Evolutionary conservation across 768 basidiomycete genomes (phyloP).

Genomic region (Naganishia friedmannii): DNA sequence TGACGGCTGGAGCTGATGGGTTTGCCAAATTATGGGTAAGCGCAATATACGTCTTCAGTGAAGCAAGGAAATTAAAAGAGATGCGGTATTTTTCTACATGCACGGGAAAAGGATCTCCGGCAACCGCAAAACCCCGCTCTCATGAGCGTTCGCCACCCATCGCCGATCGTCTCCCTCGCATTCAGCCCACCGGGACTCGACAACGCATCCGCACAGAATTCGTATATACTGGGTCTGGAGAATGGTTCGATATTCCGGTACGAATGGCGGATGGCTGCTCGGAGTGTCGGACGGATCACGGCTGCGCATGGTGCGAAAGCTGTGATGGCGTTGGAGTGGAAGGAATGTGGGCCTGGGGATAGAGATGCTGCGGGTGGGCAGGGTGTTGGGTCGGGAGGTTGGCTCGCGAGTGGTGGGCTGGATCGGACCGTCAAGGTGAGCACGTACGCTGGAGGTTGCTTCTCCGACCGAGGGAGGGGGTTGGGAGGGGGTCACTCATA

Average conservation of each 20-base stretch:
- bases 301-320: conserved; percentile 49
- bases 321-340: conserved; percentile 50
- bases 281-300: conserved; percentile 38
- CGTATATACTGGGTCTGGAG: conserved; percentile 42
- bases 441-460: neutral
- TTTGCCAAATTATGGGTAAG: conserved; percentile 46
- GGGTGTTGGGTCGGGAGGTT: conserved; percentile 35
- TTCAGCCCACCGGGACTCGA: conserved; percentile 40
- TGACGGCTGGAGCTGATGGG: conserved; percentile 49
- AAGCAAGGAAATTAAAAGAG: neutral
- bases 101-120: conserved; percentile 40
- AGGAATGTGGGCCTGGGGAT: conserved; percentile 32
- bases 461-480: too few species aligned
- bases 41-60: neutral
- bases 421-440: conserved; percentile 48
- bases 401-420: conserved; percentile 49
- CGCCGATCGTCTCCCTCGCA: conserved; percentile 40
- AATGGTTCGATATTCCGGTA: conserved; percentile 47
- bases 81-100: neutral
- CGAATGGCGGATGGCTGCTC: conserved; percentile 39
- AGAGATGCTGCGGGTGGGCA: conserved; percentile 22
- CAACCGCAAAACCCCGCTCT: conserved; percentile 34
- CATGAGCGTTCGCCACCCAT: conserved; percentile 39
- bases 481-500: too few species aligned
- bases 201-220: conserved; percentile 35